Evolutionary conservation across 495 filamentous ascomycete genomes (phyloP).

Genomic region (Saxophila tyrrhenica): DNA sequence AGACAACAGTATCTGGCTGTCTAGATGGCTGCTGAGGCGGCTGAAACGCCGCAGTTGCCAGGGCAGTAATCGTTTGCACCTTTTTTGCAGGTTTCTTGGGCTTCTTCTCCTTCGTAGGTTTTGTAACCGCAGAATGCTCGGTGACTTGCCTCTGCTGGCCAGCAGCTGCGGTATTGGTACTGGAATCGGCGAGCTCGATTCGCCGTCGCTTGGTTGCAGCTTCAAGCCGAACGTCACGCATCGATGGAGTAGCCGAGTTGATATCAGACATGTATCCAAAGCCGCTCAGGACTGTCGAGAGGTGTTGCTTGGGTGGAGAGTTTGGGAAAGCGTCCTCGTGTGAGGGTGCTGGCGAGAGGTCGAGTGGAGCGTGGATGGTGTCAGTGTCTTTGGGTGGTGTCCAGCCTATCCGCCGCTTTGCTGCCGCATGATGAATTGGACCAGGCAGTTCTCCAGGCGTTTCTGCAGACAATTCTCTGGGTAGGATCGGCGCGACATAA

Average conservation of each 20-base stretch:
- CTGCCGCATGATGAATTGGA: not conserved
- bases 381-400: not conserved
- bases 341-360: not conserved
- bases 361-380: not conserved
- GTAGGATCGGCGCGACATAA: no score
- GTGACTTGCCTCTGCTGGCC: conserved; percentile 1
- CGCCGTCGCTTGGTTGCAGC: conserved; percentile 12
- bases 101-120: not conserved
- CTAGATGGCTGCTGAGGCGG: no score
- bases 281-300: not conserved
- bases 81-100: conserved; percentile 31
- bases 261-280: not conserved
- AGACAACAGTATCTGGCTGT: no score
- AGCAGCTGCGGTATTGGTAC: not conserved
- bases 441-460: not conserved
- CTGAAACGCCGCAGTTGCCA: conserved; percentile 68
- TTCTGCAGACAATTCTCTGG: no score
- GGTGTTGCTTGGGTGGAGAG: not conserved
- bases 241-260: not conserved
- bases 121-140: not conserved
- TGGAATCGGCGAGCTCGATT: conserved; percentile 6
- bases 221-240: not conserved
- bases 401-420: not conserved
- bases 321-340: not conserved
- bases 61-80: conserved; percentile 65